phyloP scores from a whole-genome alignment of 805 yeast genomes.

The Brettanomyces naardenensis region DNA sequence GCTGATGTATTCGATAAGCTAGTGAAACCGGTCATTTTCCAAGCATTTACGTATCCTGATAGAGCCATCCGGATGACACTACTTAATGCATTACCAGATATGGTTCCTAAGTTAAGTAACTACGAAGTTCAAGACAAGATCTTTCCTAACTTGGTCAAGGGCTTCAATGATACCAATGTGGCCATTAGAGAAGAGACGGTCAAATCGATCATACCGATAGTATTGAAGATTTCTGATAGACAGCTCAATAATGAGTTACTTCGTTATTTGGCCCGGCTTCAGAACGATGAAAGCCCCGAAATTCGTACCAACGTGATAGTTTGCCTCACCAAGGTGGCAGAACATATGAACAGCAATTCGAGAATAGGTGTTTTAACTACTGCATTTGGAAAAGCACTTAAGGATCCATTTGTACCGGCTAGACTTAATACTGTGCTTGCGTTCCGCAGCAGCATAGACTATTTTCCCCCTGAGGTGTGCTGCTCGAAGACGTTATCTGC shows the following conservation, averaged over 20 bases:
- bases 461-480: slow-evolving; percentile 65
- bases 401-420: slow-evolving; percentile 71
- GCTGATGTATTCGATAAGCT: slow-evolving; percentile 28
- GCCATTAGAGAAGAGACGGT: slow-evolving; percentile 77
- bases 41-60: slow-evolving; percentile 59
- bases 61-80: slow-evolving; percentile 71
- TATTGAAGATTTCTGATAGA: slow-evolving; percentile 61
- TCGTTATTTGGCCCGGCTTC: slow-evolving; percentile 73
- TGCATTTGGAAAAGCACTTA: slow-evolving; percentile 76
- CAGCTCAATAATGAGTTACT: slow-evolving; percentile 83
- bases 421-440: slow-evolving; percentile 73
- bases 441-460: slow-evolving; percentile 52
- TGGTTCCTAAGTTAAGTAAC: slow-evolving; percentile 41
- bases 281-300: slow-evolving; percentile 67
- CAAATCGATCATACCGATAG: slow-evolving; percentile 48
- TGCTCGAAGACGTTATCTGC: slow-evolving; percentile 78
- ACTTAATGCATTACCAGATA: slow-evolving; percentile 52
- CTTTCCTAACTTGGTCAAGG: slow-evolving; percentile 63
- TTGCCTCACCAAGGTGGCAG: slow-evolving; percentile 58
- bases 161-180: slow-evolving; percentile 78
- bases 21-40: slow-evolving; percentile 57
- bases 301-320: slow-evolving; percentile 73
- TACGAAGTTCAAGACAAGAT: slow-evolving; percentile 62
- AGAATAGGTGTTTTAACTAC: slow-evolving; percentile 75
- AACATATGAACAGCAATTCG: slow-evolving; percentile 42